Percentiles rank a stretch among this genome's conserved stretches.
Conservation (phyloP, 1,284 basidiomycete genomes). For the Cryptococcus depauperatus region DNA sequence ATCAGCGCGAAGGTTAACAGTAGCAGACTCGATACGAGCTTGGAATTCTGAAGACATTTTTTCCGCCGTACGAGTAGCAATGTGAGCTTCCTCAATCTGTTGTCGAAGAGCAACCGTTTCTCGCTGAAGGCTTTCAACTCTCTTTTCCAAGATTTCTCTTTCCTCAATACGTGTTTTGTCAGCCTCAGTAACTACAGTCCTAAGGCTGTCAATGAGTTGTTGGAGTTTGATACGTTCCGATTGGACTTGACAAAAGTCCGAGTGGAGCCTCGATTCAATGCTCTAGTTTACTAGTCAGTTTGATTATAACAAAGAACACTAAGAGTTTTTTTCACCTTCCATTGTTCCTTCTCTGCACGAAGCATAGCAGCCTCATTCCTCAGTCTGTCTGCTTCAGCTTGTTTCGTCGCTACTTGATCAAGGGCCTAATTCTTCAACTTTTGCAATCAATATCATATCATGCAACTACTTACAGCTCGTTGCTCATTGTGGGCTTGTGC, state of each 20-base stretch:
- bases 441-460: not conserved
- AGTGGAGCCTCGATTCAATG: constrained; percentile 65
- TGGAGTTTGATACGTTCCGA: constrained; percentile 75
- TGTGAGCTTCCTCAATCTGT: constrained; percentile 71
- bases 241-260: constrained; percentile 72
- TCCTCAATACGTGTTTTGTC: constrained; percentile 75
- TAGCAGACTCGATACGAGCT: constrained; percentile 28
- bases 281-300: constrained; percentile 45
- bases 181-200: constrained; percentile 79
- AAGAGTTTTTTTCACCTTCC: constrained; percentile 56
- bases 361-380: constrained; percentile 77
- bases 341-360: constrained; percentile 82
- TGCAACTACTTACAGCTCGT: constrained; percentile 19
- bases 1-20: constrained; percentile 25
- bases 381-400: constrained; percentile 61
- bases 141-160: constrained; percentile 65
- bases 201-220: constrained; percentile 77
- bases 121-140: constrained; percentile 66
- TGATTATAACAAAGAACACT: not conserved
- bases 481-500: constrained; percentile 30
- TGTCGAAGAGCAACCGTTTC: constrained; percentile 64
- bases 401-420: constrained; percentile 43
- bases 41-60: constrained; percentile 25
- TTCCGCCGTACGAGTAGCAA: constrained; percentile 53
- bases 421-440: constrained; percentile 19